These are phyloP conservation scores for Suillus ampliporus DNA, from an alignment of 768 basidiomycete genomes.

Conservation along the genomic window DNA sequence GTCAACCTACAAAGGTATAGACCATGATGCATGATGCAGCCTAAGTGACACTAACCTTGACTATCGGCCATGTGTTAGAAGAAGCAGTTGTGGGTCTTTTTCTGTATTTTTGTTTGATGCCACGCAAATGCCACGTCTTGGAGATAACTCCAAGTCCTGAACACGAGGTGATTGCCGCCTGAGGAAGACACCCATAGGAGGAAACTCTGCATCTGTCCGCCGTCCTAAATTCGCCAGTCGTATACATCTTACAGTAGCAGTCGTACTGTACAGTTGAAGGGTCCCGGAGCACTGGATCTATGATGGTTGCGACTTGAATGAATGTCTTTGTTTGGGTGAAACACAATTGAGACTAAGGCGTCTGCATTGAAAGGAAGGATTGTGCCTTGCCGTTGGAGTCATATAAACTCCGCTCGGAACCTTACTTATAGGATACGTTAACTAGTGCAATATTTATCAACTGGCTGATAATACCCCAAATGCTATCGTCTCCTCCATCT, in stretches of 20 bases:
- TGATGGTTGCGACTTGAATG: background rate
- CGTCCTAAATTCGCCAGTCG: no score
- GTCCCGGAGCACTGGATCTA: background rate
- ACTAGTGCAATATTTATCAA: background rate
- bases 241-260: no score
- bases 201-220: no score
- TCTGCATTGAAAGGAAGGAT: no score
- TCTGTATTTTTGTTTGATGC: background rate
- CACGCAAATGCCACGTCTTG: background rate
- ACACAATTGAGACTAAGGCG: no score
- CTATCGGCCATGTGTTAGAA: background rate
- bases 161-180: constrained; percentile 16
- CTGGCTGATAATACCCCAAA: constrained; percentile 11
- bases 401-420: constrained; percentile 11
- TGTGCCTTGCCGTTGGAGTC: background rate
- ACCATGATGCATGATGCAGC: background rate
- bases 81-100: background rate
- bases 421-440: constrained; percentile 4
- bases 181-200: background rate
- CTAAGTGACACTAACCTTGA: no score
- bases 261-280: background rate
- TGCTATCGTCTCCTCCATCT: constrained; percentile 28
- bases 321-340: background rate
- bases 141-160: background rate
- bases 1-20: background rate